phyloP scores from a whole-genome alignment of 2,329 filamentous ascomycete genomes.

The Neoascochyta sp. region DNA sequence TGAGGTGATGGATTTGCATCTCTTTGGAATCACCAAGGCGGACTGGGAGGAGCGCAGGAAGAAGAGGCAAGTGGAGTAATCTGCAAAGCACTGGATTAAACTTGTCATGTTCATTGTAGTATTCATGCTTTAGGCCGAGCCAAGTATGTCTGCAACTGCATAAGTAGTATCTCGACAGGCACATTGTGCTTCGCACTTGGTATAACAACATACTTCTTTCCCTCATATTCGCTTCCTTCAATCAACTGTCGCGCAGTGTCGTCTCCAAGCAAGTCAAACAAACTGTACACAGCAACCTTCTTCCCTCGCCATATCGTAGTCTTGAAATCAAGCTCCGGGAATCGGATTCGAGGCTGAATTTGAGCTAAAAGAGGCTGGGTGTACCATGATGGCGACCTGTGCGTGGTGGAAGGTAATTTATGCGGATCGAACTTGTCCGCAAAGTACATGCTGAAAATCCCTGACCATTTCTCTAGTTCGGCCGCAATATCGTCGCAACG shows the following conservation, averaged over 20 bases:
- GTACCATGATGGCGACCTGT: slow-evolving; percentile 27
- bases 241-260: slow-evolving; percentile 25
- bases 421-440: slow-evolving; percentile 25
- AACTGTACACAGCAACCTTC: slow-evolving; percentile 34
- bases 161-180: slow-evolving; percentile 26
- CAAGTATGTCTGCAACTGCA: slow-evolving; percentile 32
- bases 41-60: slow-evolving; percentile 22
- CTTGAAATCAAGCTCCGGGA: slow-evolving; percentile 29
- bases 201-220: slow-evolving; percentile 25
- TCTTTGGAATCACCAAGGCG: slow-evolving; percentile 35
- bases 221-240: slow-evolving; percentile 16
- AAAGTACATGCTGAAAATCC: slow-evolving; percentile 14
- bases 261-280: slow-evolving; percentile 33
- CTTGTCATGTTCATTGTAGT: too few relatives aligned
- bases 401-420: slow-evolving; percentile 16
- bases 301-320: slow-evolving; percentile 28
- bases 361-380: slow-evolving; percentile 20
- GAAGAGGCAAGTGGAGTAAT: neutral
- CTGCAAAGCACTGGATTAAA: too few relatives aligned
- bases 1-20: slow-evolving; percentile 25
- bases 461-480: slow-evolving; percentile 22
- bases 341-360: slow-evolving; percentile 26
- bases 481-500: slow-evolving; percentile 11
- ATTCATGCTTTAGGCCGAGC: slow-evolving; percentile 19
- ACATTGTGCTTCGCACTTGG: slow-evolving; percentile 28